A percentile compares a stretch with the other conserved stretches of the same genome.
Evolutionary conservation across 176 grass and related monocot species (phyloP).

Genomic region (Eleusine indica): DNA sequence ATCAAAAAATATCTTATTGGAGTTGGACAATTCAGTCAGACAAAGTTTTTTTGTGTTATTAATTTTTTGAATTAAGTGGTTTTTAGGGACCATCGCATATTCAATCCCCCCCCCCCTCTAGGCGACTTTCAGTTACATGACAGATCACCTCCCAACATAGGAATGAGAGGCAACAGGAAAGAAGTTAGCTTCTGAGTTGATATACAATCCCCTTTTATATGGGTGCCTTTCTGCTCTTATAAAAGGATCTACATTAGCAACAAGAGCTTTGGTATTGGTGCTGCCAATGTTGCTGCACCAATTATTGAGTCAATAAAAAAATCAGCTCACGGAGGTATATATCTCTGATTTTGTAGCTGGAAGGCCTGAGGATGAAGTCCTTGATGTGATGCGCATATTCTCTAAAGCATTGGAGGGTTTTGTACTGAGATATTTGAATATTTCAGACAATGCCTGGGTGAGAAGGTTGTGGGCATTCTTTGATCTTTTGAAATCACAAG

Average conservation of each 20-base stretch:
- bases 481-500: conserved; percentile 79
- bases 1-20: no score
- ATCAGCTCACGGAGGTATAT: conserved; percentile 71
- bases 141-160: no score
- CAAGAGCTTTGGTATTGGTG: conserved; percentile 84
- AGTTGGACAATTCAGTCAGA: no score
- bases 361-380: conserved; percentile 86
- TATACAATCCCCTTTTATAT: no score
- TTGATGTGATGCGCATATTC: conserved; percentile 88
- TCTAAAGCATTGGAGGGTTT: conserved; percentile 73
- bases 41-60: no score
- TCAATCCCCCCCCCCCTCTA: no score
- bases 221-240: conserved; percentile 24
- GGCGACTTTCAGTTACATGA: no score
- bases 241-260: conserved; percentile 75
- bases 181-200: no score
- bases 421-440: conserved; percentile 71
- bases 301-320: conserved; percentile 71
- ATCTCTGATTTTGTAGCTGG: conserved; percentile 91
- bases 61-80: no score
- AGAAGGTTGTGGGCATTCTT: conserved; percentile 90
- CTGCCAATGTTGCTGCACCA: conserved; percentile 65
- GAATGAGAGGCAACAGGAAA: no score
- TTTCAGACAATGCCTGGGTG: conserved; percentile 89
- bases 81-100: no score